These are phyloP conservation scores for Apostasia shenzhenica DNA, from an alignment of 106 monocot genomes.

Conservation along the genomic window DNA sequence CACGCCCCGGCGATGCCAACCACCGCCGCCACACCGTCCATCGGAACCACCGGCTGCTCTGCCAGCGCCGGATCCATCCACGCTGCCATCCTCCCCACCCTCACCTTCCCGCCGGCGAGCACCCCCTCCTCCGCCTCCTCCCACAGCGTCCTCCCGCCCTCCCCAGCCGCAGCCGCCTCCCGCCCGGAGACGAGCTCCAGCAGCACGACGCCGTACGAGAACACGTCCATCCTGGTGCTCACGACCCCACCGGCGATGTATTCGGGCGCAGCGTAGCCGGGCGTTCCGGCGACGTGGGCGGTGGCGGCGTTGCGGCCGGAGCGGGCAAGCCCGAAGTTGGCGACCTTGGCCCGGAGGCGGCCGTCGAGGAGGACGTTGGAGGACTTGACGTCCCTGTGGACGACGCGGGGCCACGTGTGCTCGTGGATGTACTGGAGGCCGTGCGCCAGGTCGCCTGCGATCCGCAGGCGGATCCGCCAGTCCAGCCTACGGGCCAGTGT, in stretches of 20 bases:
- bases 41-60: slow-evolving; percentile 15
- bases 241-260: slow-evolving; percentile 65
- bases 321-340: slow-evolving; percentile 81
- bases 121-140: slow-evolving; percentile 49
- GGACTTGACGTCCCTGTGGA: slow-evolving; percentile 85
- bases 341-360: slow-evolving; percentile 65
- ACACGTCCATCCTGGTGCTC: slow-evolving; percentile 82
- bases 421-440: slow-evolving; percentile 96
- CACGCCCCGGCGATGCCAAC: slow-evolving; percentile 50
- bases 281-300: slow-evolving; percentile 71
- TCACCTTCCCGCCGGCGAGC: slow-evolving; percentile 19
- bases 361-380: slow-evolving; percentile 69
- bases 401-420: slow-evolving; percentile 84
- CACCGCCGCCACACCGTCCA: slow-evolving; percentile 45
- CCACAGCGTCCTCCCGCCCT: slow-evolving; percentile 50
- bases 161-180: slow-evolving; percentile 27
- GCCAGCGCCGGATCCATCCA: slow-evolving; percentile 61
- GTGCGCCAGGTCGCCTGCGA: slow-evolving; percentile 72
- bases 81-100: slow-evolving; percentile 18
- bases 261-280: slow-evolving; percentile 78
- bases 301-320: slow-evolving; percentile 76
- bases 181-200: slow-evolving; percentile 70
- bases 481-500: slow-evolving; percentile 20
- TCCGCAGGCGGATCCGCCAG: slow-evolving; percentile 56
- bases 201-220: slow-evolving; percentile 75